These are phyloP conservation scores for Nematocida ironsii DNA, from an alignment of 371 early-diverging fungal species.

Conservation along the genomic window DNA sequence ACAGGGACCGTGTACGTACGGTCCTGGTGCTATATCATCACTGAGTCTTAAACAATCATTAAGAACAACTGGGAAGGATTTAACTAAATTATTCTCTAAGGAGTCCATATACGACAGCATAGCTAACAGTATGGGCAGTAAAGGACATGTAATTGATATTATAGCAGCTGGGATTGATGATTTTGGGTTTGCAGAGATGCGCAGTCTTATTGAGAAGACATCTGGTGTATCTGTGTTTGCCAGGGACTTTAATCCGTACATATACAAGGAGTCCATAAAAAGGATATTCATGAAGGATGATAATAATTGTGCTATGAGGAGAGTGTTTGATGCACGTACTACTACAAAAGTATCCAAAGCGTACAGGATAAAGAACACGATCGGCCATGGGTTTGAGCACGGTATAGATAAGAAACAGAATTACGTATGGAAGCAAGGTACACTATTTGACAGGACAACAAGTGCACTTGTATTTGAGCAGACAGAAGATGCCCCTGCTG, in stretches of 20 bases:
- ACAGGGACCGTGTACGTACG: conserved; percentile 94
- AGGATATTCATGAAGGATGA: conserved; percentile 74
- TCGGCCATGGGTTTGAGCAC: conserved; percentile 62
- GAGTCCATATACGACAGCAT: conserved; percentile 82
- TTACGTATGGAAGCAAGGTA: conserved; percentile 64
- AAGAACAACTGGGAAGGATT: conserved; percentile 89
- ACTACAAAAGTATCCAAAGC: conserved; percentile 74
- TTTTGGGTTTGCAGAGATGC: conserved; percentile 93
- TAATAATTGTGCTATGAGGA: conserved; percentile 80
- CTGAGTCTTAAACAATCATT: conserved; percentile 85
- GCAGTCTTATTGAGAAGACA: conserved; percentile 80
- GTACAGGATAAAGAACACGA: conserved; percentile 59
- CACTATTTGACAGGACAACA: conserved; percentile 58
- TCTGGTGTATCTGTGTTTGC: conserved; percentile 91
- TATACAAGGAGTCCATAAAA: conserved; percentile 64
- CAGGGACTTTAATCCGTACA: conserved; percentile 72
- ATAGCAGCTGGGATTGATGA: conserved; percentile 87
- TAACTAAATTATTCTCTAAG: conserved; percentile 78
- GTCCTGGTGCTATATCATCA: conserved; percentile 91
- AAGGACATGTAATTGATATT: conserved; percentile 80
- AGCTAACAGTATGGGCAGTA: conserved; percentile 79
- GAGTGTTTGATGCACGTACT: conserved; percentile 95
- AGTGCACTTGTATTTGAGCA: conserved; percentile 62
- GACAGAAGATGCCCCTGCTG: conserved; percentile 33
- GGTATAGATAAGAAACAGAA: conserved; percentile 37